Conservation (phyloP, 2,329 filamentous ascomycete genomes). For the Apiospora marii region DNA sequence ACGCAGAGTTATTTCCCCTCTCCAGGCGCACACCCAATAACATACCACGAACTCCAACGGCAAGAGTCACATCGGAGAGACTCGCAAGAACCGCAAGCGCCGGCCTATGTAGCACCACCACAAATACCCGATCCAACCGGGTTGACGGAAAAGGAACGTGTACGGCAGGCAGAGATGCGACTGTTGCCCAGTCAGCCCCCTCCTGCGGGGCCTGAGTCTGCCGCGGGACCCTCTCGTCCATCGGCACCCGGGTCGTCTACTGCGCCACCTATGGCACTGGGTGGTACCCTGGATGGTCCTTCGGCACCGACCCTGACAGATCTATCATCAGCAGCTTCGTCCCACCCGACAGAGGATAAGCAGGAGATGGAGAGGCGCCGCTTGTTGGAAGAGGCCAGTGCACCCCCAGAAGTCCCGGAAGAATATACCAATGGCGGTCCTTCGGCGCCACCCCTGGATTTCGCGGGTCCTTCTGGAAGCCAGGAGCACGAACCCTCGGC, state of each 20-base stretch:
- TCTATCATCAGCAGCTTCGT: slow-evolving; percentile 40
- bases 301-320: slow-evolving; percentile 58
- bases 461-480: slow-evolving; percentile 34
- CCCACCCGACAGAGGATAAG: slow-evolving; percentile 69
- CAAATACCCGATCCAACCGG: slow-evolving; percentile 65
- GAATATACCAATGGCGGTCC: slow-evolving; percentile 52
- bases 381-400: slow-evolving; percentile 60
- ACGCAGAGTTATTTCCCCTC: slow-evolving; percentile 39
- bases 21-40: slow-evolving; percentile 40
- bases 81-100: slow-evolving; percentile 44
- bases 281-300: slow-evolving; percentile 41
- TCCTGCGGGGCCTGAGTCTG: slow-evolving; percentile 39
- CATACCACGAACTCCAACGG: slow-evolving; percentile 43
- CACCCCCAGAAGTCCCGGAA: slow-evolving; percentile 53
- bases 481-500: slow-evolving; percentile 42
- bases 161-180: slow-evolving; percentile 78
- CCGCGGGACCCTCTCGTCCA: slow-evolving; percentile 52
- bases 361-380: slow-evolving; percentile 69
- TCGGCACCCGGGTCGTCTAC: slow-evolving; percentile 32
- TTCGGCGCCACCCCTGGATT: slow-evolving; percentile 32
- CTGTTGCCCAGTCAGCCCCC: slow-evolving; percentile 84
- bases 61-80: slow-evolving; percentile 35
- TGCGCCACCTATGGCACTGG: slow-evolving; percentile 33
- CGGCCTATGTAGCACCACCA: slow-evolving; percentile 67
- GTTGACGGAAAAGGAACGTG: slow-evolving; percentile 82